These are phyloP conservation scores for Globomyces pollinis-pini DNA, from an alignment of 192 early-diverging fungal genomes.

Conservation along the genomic window DNA sequence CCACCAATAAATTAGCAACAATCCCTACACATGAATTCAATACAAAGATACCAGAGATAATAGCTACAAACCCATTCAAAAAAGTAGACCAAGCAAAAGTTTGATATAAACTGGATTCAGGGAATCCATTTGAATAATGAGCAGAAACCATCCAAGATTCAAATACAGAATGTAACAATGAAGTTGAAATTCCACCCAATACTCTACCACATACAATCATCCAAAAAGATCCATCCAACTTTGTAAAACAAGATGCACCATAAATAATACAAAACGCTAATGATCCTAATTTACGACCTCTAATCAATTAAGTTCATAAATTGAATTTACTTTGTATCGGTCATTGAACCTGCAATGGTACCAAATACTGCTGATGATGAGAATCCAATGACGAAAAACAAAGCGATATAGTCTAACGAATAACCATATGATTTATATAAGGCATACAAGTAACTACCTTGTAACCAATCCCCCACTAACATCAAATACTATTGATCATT, in stretches of 20 bases:
- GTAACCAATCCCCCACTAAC: too few species aligned
- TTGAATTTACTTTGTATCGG: slow-evolving; percentile 52
- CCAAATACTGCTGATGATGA: slow-evolving; percentile 62
- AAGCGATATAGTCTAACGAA: slow-evolving; percentile 49
- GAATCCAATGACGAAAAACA: slow-evolving; percentile 68
- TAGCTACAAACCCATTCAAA: slow-evolving; percentile 64
- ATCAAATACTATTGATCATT: too few species aligned
- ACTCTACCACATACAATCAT: slow-evolving; percentile 36
- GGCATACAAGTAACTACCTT: slow-evolving; percentile 61
- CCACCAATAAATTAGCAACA: slow-evolving; percentile 53
- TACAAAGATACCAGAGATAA: slow-evolving; percentile 37
- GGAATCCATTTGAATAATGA: slow-evolving; percentile 36
- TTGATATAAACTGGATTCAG: slow-evolving; percentile 37
- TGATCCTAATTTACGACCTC: slow-evolving; percentile 28
- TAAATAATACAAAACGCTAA: slow-evolving; percentile 33
- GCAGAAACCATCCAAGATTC: slow-evolving; percentile 47
- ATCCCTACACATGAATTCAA: too few species aligned
- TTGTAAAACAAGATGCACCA: slow-evolving; percentile 31
- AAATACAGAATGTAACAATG: slow-evolving; percentile 40
- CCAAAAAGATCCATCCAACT: slow-evolving; percentile 17
- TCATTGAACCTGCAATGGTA: slow-evolving; percentile 59
- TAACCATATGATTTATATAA: slow-evolving; percentile 57
- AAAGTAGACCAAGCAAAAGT: slow-evolving; percentile 63
- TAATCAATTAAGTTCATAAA: too few species aligned
- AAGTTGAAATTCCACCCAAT: slow-evolving; percentile 37